A percentile compares a stretch with the other conserved stretches of the same genome.
Evolutionary conservation across 176 grass and related monocot species (phyloP).

Genomic region (Leersia perrieri): DNA sequence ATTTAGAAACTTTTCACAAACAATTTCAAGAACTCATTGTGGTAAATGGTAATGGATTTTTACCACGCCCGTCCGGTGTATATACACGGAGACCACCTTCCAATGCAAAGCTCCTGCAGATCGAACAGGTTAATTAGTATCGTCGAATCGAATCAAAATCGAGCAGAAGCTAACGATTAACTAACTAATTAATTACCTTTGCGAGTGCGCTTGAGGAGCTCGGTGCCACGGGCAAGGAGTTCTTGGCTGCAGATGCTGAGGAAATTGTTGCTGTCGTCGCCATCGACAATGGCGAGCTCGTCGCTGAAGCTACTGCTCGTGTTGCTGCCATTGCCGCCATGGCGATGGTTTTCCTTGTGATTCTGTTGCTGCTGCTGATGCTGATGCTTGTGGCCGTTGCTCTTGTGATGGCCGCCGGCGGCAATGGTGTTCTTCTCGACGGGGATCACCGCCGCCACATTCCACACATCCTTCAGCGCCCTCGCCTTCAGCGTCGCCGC

Average conservation of each 20-base stretch:
- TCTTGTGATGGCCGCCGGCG: constrained; percentile 13
- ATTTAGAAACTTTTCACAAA: background rate
- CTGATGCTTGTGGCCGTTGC: constrained; percentile 23
- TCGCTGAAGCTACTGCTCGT: constrained; percentile 68
- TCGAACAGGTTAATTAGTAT: background rate
- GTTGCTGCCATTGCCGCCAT: constrained; percentile 39
- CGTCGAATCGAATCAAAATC: background rate
- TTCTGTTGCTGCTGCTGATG: constrained; percentile 37
- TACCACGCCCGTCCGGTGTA: constrained; percentile 75
- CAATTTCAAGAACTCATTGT: background rate
- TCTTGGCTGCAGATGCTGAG: constrained; percentile 77
- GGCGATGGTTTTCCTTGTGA: constrained; percentile 38
- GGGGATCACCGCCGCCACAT: constrained; percentile 83
- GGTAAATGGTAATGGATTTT: background rate
- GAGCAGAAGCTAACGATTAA: no score
- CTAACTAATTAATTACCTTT: constrained; percentile 64
- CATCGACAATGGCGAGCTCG: constrained; percentile 47
- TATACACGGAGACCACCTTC: constrained; percentile 84
- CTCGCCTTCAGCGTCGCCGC: constrained; percentile 81
- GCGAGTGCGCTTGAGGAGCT: constrained; percentile 96
- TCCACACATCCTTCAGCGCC: constrained; percentile 77
- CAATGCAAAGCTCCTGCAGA: constrained; percentile 77
- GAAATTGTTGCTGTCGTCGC: constrained; percentile 74
- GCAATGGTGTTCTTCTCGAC: constrained; percentile 65
- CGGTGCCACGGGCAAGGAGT: constrained; percentile 79